A percentile compares a stretch with the other conserved stretches of the same genome.
These are phyloP conservation scores for Trapa incisa DNA, from an alignment of 345 rosid species.

Conservation along the genomic window DNA sequence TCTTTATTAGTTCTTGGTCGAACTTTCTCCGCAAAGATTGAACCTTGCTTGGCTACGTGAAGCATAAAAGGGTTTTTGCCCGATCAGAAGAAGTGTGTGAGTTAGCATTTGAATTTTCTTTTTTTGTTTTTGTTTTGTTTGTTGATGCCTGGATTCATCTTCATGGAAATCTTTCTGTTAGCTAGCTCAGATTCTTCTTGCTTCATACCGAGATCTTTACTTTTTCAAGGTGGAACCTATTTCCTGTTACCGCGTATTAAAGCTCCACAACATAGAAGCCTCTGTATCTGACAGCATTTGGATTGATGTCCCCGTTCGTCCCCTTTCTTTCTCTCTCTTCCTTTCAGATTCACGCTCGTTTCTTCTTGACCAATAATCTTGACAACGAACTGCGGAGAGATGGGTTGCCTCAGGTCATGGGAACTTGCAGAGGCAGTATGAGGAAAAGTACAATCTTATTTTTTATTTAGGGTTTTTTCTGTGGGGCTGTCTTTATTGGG, in stretches of 20 bases:
- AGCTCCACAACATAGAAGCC: background rate
- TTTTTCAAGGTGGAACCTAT: background rate
- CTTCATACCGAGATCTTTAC: background rate
- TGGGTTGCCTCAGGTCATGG: slow-evolving; percentile 62
- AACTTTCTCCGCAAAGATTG: too few relatives aligned
- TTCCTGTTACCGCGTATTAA: too few relatives aligned
- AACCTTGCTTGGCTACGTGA: too few relatives aligned
- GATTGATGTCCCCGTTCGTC: background rate
- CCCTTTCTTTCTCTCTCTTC: slow-evolving; percentile 1
- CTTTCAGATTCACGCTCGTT: background rate
- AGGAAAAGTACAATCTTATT: slow-evolving; percentile 18
- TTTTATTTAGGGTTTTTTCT: slow-evolving; percentile 27
- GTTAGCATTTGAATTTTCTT: too few relatives aligned
- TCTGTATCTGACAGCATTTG: background rate
- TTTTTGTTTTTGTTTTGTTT: too few relatives aligned
- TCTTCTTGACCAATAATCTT: slow-evolving; percentile 10
- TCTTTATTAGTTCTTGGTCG: too few relatives aligned
- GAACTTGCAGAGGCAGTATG: slow-evolving; percentile 21
- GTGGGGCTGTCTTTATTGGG: slow-evolving; percentile 23
- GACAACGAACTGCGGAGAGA: slow-evolving; percentile 8
- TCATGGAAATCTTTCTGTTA: too few relatives aligned
- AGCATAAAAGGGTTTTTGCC: too few relatives aligned
- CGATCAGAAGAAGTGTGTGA: too few relatives aligned
- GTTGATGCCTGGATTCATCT: too few relatives aligned
- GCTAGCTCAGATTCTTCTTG: too few relatives aligned